Evolutionary conservation across 768 basidiomycete genomes (phyloP), one percentile per base, ranked within the genome.

Genomic region (Suillus luteus): DNA sequence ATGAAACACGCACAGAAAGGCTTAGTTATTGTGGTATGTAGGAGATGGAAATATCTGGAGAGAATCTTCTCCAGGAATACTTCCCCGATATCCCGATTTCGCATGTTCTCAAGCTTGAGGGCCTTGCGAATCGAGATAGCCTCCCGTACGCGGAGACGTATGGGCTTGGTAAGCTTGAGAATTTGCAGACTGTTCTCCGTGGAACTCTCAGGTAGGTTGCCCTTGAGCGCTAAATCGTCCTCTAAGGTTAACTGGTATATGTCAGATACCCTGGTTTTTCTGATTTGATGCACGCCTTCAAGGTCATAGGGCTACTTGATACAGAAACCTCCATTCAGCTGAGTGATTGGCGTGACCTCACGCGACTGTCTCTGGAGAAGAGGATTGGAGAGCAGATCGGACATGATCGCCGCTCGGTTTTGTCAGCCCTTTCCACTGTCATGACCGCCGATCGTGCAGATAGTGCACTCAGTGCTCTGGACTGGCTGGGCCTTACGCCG

Each of bases 111-210:
- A 79, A 77, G 55, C 76, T 96, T 17, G 95, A 98, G 70, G 95
- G 95, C 0, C 75, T 96, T 1, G 87, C 96, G 24, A 98, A 98
- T 73, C 79, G 95, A 35, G 84, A 96, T 71, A 93, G 91, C 67
- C 69, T 95, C 8, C 76, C 81, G 0, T 97, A 98, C 70, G 81
- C 81, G 0, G 75, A 80, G 6, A 82, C 83, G 3, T 97, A 97
- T 73, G 78, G 81, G 0, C 78, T 94, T 3, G 80, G 79, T 1
- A 59, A 69, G 17, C 65, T 78, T 6, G 69, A 78, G 0, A 73
- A 72, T 7, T 67, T 91, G 62, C 80, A 83, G 58, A 90, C 93
- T 1, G 77, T 96, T 58, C 75, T 97, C 69, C 83, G 96, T 40
- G 96, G 96, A 5, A 97, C 96, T 0, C 74, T 97, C 52, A 84